These are phyloP conservation scores for Apiotrichum gamsii DNA, from an alignment of 1,284 basidiomycete genomes.

Conservation along the genomic window DNA sequence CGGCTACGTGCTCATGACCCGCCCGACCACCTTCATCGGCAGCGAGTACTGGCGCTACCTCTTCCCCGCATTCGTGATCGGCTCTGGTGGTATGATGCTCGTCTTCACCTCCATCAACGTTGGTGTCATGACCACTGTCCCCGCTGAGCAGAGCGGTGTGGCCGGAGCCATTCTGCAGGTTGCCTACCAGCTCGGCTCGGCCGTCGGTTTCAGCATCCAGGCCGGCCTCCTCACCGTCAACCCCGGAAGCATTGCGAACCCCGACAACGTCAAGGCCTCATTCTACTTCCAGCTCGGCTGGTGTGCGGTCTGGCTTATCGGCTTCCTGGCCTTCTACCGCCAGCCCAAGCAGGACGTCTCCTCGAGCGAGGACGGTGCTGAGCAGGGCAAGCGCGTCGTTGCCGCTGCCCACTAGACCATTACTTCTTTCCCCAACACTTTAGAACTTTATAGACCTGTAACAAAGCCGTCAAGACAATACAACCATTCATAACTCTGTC, in stretches of 20 bases:
- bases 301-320: constrained; percentile 30
- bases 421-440: too few relatives aligned
- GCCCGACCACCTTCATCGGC: constrained; percentile 16
- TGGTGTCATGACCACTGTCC: constrained; percentile 32
- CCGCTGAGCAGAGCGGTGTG: constrained; percentile 36
- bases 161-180: constrained; percentile 42
- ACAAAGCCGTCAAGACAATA: too few relatives aligned
- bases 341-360: constrained; percentile 11
- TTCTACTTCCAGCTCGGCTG: constrained; percentile 42
- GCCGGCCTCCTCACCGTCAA: constrained; percentile 39
- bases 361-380: too few relatives aligned
- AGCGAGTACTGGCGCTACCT: constrained; percentile 35
- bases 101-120: constrained; percentile 26
- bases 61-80: constrained; percentile 34
- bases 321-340: constrained; percentile 32
- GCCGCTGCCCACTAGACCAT: too few relatives aligned
- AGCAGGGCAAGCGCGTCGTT: too few relatives aligned
- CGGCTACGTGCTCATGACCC: constrained; percentile 28
- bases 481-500: too few relatives aligned
- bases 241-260: constrained; percentile 29
- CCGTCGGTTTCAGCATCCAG: constrained; percentile 37
- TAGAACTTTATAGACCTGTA: too few relatives aligned
- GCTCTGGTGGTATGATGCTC: constrained; percentile 24
- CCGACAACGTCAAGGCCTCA: constrained; percentile 27
- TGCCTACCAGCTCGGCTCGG: constrained; percentile 36